phyloP scores from a whole-genome alignment of 495 filamentous ascomycete species.

The Aspergillus homomorphus region DNA sequence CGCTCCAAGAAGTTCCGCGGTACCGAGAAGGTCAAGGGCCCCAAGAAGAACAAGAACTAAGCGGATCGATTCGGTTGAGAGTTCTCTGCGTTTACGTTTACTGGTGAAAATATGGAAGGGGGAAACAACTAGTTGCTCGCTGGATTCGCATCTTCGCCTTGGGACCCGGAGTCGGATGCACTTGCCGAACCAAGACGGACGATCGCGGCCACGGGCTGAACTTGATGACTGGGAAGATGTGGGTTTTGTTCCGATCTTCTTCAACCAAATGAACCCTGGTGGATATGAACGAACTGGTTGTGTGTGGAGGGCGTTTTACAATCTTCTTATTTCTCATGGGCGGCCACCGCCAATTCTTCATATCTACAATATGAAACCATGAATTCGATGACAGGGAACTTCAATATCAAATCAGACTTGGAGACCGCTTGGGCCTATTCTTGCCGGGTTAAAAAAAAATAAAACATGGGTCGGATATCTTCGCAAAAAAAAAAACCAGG shows the following conservation, averaged over 20 bases:
- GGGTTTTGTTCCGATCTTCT: conserved; percentile 6
- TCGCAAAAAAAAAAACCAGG: neutral
- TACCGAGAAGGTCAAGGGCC: conserved; percentile 86
- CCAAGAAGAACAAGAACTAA: conserved; percentile 64
- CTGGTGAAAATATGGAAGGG: conserved; percentile 10
- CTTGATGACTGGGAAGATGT: conserved; percentile 1
- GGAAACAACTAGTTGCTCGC: neutral
- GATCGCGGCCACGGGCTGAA: conserved; percentile 14
- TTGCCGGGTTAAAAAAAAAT: conserved; percentile 1
- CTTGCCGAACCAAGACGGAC: conserved; percentile 8
- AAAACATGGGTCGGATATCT: conserved; percentile 1
- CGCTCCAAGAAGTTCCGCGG: conserved; percentile 96
- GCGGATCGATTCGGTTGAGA: conserved; percentile 23
- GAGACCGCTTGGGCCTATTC: conserved; percentile 4
- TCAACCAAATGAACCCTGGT: neutral
- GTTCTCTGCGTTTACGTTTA: conserved; percentile 14
- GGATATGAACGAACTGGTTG: conserved; percentile 3
- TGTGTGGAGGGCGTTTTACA: conserved; percentile 7
- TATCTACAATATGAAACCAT: conserved; percentile 4
- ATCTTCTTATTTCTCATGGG: neutral
- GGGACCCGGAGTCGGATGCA: conserved; percentile 15
- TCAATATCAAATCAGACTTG: conserved; percentile 8
- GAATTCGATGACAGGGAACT: conserved; percentile 6
- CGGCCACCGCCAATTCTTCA: conserved; percentile 7
- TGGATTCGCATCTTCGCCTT: conserved; percentile 9